These are phyloP conservation scores for Sabuloglossum arenarium DNA, from an alignment of 495 filamentous ascomycete species.

Conservation along the genomic window DNA sequence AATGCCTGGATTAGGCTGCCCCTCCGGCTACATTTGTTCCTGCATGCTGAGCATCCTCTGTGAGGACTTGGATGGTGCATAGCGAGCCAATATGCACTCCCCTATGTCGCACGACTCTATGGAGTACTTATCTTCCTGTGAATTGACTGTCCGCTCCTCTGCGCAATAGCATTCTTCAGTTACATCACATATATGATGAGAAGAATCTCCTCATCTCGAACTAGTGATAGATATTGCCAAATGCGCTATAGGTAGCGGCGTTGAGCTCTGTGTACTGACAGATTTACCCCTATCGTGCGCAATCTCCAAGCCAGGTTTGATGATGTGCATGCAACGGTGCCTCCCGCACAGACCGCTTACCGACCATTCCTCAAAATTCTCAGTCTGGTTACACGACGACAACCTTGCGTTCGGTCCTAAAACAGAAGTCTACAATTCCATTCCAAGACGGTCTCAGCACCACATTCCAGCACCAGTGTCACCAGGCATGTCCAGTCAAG, in stretches of 20 bases:
- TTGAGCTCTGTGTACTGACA: background rate
- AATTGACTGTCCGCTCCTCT: background rate
- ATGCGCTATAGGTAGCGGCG: background rate
- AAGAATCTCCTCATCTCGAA: background rate
- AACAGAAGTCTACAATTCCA: background rate
- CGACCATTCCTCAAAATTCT: background rate
- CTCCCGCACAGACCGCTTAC: background rate
- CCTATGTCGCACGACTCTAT: background rate
- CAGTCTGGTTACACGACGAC: background rate
- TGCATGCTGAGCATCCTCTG: background rate
- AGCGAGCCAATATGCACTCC: background rate
- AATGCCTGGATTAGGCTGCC: background rate
- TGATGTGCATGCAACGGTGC: background rate
- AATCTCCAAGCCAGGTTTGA: background rate
- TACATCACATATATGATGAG: background rate
- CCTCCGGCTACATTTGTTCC: background rate
- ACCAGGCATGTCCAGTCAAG: background rate
- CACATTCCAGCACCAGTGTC: background rate
- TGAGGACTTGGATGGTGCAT: background rate
- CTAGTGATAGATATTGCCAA: background rate
- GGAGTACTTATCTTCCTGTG: background rate
- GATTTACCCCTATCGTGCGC: background rate
- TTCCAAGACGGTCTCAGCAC: background rate
- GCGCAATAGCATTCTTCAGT: background rate
- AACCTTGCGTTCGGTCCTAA: background rate